Base-by-base conservation (phyloP, 306 rosid genomes). In the Ceratonia siliqua region DNA sequence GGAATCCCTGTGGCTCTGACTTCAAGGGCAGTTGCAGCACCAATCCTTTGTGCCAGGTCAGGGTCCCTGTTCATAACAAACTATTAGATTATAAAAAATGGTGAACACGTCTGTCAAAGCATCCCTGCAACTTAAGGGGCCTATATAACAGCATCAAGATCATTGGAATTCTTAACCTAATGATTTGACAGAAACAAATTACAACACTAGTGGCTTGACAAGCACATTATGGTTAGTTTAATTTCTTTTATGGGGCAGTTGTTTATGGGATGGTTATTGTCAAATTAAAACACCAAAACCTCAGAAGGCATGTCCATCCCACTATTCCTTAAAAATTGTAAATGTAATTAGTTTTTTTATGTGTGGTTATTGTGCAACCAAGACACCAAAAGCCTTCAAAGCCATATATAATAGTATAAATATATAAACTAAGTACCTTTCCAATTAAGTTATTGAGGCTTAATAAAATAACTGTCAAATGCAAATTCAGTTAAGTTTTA, bases 1-100 rank as follows among this genome's bases (percentile, higher is more conserved):
- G 90, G 94, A 74, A 92, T 94, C 71, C 98, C 98, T 0, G 97
- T 94, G 14, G 98, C 98, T 83, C 97, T 85, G 67, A 85, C 92
- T 88, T 94, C 97, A 70, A 90, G 89, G 69, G 98, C 97, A 62
- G 98, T 94, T 63, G 97, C 98, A 67, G 86, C 92, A 75, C 98
- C 97, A 42, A 94, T 94, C 75, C 80, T 87, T 45, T 76, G 69
- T 13, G 58, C 88, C 70, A 94, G 85, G 6, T 83, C 85, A 72
- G 95, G 87, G 68, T 94, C 96, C 85, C 97, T 94, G 57, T 15
- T 62, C 49, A 49, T n/a, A 36, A 61, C 62, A 81, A 35, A 80
- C 48, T 54, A 66, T 70, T 76, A 75, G 70, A 73, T 70, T 63
- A 72, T 62, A 72, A 76, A 50, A 65, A 76, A 63, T 28, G 48